Base-by-base conservation (phyloP, 2,329 filamentous ascomycete species). In the Lasiodiplodia sp. region DNA sequence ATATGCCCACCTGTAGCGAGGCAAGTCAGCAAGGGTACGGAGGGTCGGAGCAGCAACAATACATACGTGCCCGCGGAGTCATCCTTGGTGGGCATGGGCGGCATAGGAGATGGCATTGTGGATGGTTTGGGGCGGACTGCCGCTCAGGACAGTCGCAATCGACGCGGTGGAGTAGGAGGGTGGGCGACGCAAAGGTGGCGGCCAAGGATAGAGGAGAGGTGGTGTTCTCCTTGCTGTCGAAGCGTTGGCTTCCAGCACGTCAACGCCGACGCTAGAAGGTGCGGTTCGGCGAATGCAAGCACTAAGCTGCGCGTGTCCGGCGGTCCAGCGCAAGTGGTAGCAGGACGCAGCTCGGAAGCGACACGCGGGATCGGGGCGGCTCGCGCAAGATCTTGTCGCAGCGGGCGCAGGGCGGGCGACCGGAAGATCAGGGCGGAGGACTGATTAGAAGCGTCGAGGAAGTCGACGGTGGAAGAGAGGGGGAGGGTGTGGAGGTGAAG, bases 1-100 rank as follows among this genome's bases (percentile, higher is more conserved):
- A 80, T 97, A 98, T 69, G 86, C 85, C 96, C 96, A 99, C 83
- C 93, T 96, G 51, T 4, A 34, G 44, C 38, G 28, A 31, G 18
- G 57, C 23, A 16, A 34, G 52, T 71, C 63, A 58, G 62, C 23
- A 31, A 18, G 7, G 28, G 31, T 25, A 53, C 37, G 0, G 18
- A 55, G 11, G 23, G 31, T 14, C 18, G 16, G 18, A 12, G 47
- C 31, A n/a, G 60, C 23, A 62, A 47, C 37, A 52, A 16, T 10
- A 85, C 87, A 82, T 79, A 89, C 87, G 88, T 90, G 78, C 86
- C 86, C 58, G 85, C 83, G 44, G 90, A 80, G 77, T 88, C 86
- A 77, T 88, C 86, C 79, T 86, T 87, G 72, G 84, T 82, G 69
- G 85, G 85, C 66, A 85, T 79, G 68, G 78, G 78, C 10, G 79